These are phyloP conservation scores for Pythium sp. DNA, from an alignment of 352 stramenopile genomes.

Conservation along the genomic window DNA sequence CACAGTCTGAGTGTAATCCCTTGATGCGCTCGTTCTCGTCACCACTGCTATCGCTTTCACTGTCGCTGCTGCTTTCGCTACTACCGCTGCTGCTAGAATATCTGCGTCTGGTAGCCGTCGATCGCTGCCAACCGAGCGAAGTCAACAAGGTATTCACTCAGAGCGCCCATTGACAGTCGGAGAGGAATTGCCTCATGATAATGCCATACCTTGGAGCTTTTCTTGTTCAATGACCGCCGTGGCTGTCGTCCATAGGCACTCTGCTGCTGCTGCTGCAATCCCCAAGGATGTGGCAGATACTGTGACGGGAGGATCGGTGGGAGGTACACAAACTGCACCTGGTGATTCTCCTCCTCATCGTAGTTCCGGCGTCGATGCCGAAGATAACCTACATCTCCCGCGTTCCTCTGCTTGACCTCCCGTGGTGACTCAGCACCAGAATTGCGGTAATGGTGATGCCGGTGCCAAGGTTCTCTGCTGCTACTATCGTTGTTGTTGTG, in stretches of 20 bases:
- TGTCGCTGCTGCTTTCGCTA: slow-evolving; percentile 11
- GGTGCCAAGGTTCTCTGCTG: background rate
- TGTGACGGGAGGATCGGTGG: background rate
- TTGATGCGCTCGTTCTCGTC: slow-evolving; percentile 8
- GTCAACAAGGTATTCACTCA: background rate
- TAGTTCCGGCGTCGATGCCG: background rate
- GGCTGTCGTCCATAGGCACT: slow-evolving; percentile 1
- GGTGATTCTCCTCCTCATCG: background rate
- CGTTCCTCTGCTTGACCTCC: background rate
- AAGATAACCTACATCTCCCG: background rate
- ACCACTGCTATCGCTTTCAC: slow-evolving; percentile 1
- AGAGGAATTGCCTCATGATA: too few species aligned
- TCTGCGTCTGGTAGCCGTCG: background rate
- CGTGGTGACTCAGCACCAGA: background rate
- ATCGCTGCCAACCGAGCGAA: background rate
- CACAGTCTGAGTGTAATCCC: too few species aligned
- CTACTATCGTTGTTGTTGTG: too few species aligned
- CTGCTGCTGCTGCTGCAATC: background rate
- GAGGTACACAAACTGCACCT: background rate
- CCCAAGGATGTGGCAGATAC: background rate
- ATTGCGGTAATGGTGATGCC: background rate
- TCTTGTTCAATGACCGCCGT: background rate
- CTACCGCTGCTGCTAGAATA: slow-evolving; percentile 9
- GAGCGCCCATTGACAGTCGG: too few species aligned
- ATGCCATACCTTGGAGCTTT: background rate